These are phyloP conservation scores for Ophiobolus disseminans DNA, from an alignment of 2,329 filamentous ascomycete species.

Conservation along the genomic window DNA sequence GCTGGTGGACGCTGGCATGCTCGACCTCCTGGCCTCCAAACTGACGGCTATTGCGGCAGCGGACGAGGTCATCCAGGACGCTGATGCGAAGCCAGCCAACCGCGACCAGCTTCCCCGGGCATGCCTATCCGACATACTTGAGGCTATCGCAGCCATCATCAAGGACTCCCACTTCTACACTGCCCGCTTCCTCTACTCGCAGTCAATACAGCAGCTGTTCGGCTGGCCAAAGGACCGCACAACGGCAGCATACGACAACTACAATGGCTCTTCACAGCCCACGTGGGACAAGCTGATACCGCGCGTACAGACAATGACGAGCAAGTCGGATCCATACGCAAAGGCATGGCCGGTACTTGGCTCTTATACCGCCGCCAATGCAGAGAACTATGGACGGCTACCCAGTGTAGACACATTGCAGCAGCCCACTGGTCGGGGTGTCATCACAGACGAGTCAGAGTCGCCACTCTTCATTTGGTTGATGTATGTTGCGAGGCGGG, in stretches of 20 bases:
- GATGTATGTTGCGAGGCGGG: slow-evolving; percentile 53
- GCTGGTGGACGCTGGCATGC: slow-evolving; percentile 74
- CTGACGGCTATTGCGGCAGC: slow-evolving; percentile 58
- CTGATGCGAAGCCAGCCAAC: slow-evolving; percentile 22
- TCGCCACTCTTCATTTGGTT: slow-evolving; percentile 58
- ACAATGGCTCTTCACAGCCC: slow-evolving; percentile 20
- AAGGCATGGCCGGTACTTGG: slow-evolving; percentile 54
- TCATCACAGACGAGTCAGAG: slow-evolving; percentile 52
- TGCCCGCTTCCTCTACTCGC: slow-evolving; percentile 62
- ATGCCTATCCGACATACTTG: slow-evolving; percentile 73
- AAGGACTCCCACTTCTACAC: slow-evolving; percentile 80
- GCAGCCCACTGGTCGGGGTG: slow-evolving; percentile 34
- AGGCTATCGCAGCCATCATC: slow-evolving; percentile 78
- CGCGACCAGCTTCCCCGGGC: slow-evolving; percentile 52
- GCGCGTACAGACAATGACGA: slow-evolving; percentile 48
- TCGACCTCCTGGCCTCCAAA: slow-evolving; percentile 79
- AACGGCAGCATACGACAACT: slow-evolving; percentile 25
- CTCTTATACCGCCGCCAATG: slow-evolving; percentile 35
- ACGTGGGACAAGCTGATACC: slow-evolving; percentile 48
- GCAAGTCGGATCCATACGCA: slow-evolving; percentile 49
- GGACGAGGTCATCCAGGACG: slow-evolving; percentile 30
- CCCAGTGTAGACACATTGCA: slow-evolving; percentile 43
- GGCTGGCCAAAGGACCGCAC: slow-evolving; percentile 37
- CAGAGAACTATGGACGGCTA: slow-evolving; percentile 40
- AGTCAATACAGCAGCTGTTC: slow-evolving; percentile 46